Conservation (phyloP, 1,139 yeast genomes). For the Taphrina pruni region DNA sequence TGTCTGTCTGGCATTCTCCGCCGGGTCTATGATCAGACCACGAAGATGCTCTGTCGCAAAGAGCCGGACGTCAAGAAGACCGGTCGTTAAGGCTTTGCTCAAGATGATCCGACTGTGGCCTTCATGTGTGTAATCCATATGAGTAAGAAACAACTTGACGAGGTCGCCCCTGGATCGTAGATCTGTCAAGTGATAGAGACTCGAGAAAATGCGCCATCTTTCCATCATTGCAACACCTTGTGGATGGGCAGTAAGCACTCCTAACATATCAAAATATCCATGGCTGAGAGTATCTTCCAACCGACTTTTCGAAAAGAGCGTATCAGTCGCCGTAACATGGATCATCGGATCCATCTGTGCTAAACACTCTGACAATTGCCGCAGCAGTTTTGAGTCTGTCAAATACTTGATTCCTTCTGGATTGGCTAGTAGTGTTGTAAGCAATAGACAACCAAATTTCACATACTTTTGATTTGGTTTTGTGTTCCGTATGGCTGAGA, state of each 20-base stretch:
- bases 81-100: conserved; percentile 66
- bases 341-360: conserved; percentile 82
- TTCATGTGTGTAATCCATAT: conserved; percentile 66
- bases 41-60: conserved; percentile 65
- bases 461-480: conserved; percentile 64
- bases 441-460: conserved; percentile 72
- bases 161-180: conserved; percentile 65
- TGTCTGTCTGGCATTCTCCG: conserved; percentile 45
- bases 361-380: conserved; percentile 84
- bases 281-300: conserved; percentile 68
- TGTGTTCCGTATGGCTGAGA: conserved; percentile 65
- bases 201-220: conserved; percentile 83
- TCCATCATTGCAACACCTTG: conserved; percentile 72
- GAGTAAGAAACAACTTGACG: conserved; percentile 62
- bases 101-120: conserved; percentile 73
- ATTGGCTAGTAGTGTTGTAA: conserved; percentile 68
- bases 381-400: conserved; percentile 73
- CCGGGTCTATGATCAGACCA: conserved; percentile 50
- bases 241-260: conserved; percentile 65
- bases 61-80: conserved; percentile 60
- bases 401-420: conserved; percentile 71
- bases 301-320: conserved; percentile 68
- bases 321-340: conserved; percentile 74
- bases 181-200: conserved; percentile 73
- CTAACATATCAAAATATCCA: conserved; percentile 81